A percentile compares a stretch with the other conserved stretches of the same genome.
phyloP scores from a whole-genome alignment of 257 asterid species.

The Nyctanthes arbortristis region DNA sequence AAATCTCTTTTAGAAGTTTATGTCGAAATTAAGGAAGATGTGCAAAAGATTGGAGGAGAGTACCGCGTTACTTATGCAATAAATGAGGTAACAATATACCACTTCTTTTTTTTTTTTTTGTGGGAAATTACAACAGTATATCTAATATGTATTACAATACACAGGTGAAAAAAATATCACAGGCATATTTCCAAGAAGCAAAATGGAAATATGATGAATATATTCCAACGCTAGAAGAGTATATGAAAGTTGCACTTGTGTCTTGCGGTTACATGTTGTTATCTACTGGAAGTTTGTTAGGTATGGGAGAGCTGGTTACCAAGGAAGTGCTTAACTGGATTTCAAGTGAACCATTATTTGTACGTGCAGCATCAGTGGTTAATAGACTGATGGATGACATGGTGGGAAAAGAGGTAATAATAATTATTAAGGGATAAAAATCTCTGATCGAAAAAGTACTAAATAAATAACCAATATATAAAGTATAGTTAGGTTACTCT shows the following conservation, averaged over 20 bases:
- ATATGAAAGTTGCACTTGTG: slow-evolving; percentile 26
- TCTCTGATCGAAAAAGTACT: too few relatives aligned
- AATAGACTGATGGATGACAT: slow-evolving; percentile 31
- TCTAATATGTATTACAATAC: too few relatives aligned
- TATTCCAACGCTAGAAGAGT: slow-evolving; percentile 34
- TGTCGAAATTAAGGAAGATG: slow-evolving; percentile 31
- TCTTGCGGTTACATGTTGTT: slow-evolving; percentile 21
- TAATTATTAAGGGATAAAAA: too few relatives aligned
- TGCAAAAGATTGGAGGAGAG: slow-evolving; percentile 21
- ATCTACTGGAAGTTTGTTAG: slow-evolving; percentile 27
- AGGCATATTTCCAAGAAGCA: slow-evolving; percentile 21
- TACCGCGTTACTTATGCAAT: slow-evolving; percentile 28
- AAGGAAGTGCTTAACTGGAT: slow-evolving; percentile 33
- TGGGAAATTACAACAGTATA: background rate
- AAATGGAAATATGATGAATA: slow-evolving; percentile 32
- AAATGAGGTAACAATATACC: slow-evolving; percentile 22
- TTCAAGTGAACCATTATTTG: slow-evolving; percentile 19
- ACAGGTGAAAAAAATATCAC: slow-evolving; percentile 22
- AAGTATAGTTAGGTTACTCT: too few relatives aligned
- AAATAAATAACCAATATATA: too few relatives aligned
- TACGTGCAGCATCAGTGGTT: slow-evolving; percentile 23
- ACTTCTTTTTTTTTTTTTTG: background rate
- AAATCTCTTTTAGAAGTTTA: slow-evolving; percentile 25
- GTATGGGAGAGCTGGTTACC: slow-evolving; percentile 26
- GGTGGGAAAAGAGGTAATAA: slow-evolving; percentile 30